These are phyloP conservation scores for Neurospora sp. DNA, from an alignment of 495 filamentous ascomycete species.

Conservation along the genomic window DNA sequence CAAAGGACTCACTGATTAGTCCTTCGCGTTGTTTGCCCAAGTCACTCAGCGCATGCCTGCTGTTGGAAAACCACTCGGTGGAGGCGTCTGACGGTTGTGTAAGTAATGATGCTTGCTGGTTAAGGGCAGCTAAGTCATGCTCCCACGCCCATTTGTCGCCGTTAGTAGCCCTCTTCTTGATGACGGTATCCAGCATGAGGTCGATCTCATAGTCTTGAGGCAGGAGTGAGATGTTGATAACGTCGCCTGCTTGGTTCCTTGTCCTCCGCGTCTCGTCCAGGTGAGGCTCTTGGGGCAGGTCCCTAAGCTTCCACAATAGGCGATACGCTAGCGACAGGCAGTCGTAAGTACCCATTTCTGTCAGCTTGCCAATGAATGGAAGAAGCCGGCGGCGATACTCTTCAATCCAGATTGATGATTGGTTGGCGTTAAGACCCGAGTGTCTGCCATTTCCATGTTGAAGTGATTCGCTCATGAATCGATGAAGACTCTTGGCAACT, in stretches of 20 bases:
- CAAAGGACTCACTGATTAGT: background rate
- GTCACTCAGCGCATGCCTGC: background rate
- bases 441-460: background rate
- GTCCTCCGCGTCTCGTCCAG: background rate
- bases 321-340: background rate
- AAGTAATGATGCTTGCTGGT: background rate
- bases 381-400: background rate
- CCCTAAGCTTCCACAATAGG: background rate
- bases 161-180: background rate
- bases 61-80: background rate
- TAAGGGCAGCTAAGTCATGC: background rate
- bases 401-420: background rate
- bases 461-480: background rate
- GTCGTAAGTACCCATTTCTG: background rate
- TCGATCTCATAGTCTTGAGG: background rate
- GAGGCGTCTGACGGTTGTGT: background rate
- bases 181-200: background rate
- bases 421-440: background rate
- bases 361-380: background rate
- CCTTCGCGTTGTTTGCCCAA: background rate
- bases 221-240: background rate
- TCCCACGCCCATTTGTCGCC: background rate
- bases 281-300: background rate
- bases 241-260: background rate
- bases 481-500: background rate